A percentile compares a stretch with the other conserved stretches of the same genome.
Conservation (phyloP, 1,139 yeast species). For the Kodamaea alishanica region DNA sequence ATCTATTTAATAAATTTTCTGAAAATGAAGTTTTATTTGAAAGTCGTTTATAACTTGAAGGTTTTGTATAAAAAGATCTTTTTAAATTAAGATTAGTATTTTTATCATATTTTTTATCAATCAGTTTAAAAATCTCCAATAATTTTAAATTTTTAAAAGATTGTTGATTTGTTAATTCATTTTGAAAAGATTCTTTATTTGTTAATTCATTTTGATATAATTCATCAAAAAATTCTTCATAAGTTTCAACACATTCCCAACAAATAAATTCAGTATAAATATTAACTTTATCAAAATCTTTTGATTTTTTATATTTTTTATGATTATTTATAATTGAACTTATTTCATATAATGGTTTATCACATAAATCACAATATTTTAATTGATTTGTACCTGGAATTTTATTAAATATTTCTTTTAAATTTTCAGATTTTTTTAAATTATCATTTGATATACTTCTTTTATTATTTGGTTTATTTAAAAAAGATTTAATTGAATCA, state of each 20-base stretch:
- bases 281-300: constrained; percentile 7
- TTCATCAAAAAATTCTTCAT: constrained; percentile 50
- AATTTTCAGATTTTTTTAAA: constrained; percentile 20
- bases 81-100: constrained; percentile 4
- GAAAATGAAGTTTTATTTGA: constrained; percentile 19
- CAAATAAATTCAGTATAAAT: constrained; percentile 57
- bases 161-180: not conserved
- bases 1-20: constrained; percentile 22
- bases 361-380: constrained; percentile 63
- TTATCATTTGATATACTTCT: constrained; percentile 15
- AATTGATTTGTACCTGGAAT: constrained; percentile 41
- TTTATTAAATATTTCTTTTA: constrained; percentile 41
- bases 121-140: constrained; percentile 22
- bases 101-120: constrained; percentile 19
- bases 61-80: constrained; percentile 13
- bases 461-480: constrained; percentile 12
- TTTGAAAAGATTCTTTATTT: constrained; percentile 1
- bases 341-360: constrained; percentile 61
- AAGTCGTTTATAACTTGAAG: constrained; percentile 13
- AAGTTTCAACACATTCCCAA: constrained; percentile 55
- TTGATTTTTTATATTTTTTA: constrained; percentile 13
- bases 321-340: constrained; percentile 41
- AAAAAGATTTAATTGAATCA: constrained; percentile 1
- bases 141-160: constrained; percentile 13
- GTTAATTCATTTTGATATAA: constrained; percentile 16